Evolutionary conservation across 805 yeast species (phyloP).

Genomic region (Candida coquimbonensis): DNA sequence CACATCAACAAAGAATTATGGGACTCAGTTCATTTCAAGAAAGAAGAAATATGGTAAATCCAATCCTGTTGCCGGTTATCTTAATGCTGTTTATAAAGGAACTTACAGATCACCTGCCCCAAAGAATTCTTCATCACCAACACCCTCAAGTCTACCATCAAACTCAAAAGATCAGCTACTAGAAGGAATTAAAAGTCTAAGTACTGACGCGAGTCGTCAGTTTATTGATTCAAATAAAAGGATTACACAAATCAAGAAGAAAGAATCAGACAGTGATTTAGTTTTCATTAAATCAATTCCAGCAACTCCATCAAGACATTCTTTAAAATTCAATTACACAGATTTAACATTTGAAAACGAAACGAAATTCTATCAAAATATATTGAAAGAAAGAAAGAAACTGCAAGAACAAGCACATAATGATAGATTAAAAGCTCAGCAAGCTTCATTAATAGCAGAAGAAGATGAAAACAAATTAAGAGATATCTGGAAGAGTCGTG

Average conservation of each 20-base stretch:
- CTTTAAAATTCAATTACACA: conserved; percentile 23
- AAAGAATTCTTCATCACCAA: conserved; percentile 9
- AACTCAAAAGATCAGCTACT: too few relatives aligned
- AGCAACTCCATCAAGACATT: conserved; percentile 1
- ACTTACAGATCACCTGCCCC: conserved; percentile 28
- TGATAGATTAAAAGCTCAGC: conserved; percentile 26
- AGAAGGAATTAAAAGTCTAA: too few relatives aligned
- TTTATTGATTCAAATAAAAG: neutral
- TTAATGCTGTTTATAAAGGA: conserved; percentile 29
- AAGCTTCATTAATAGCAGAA: conserved; percentile 15
- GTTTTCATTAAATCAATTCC: neutral
- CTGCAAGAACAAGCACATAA: conserved; percentile 29
- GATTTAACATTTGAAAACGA: conserved; percentile 26
- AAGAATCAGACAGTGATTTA: neutral
- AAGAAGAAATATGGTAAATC: conserved; percentile 11
- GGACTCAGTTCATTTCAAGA: conserved; percentile 28
- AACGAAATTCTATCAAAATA: conserved; percentile 36
- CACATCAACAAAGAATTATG: conserved; percentile 23
- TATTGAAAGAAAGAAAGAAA: conserved; percentile 35
- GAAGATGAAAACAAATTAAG: conserved; percentile 21
- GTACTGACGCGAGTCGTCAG: too few relatives aligned
- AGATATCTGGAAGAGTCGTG: conserved; percentile 21
- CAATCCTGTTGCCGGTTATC: conserved; percentile 21
- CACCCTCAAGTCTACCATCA: conserved; percentile 17
- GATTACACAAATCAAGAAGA: neutral